Percentiles rank a stretch among this genome's conserved stretches.
phyloP scores from a whole-genome alignment of 2,329 filamentous ascomycete genomes.

The Penicillium fuscoglaucum region DNA sequence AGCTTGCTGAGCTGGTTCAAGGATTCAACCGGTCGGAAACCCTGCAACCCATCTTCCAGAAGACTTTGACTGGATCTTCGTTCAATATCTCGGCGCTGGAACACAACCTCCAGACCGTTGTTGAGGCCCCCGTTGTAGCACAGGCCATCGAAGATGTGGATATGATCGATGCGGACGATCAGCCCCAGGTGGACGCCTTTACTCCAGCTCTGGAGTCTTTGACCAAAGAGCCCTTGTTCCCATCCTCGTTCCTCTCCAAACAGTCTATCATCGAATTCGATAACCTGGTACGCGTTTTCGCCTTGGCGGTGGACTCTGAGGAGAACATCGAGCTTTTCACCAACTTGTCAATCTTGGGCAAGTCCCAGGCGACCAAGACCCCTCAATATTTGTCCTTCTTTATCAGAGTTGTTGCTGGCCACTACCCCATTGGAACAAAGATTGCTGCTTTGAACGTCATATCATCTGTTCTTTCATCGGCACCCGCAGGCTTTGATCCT shows the following conservation, averaged over 20 bases:
- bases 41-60: constrained; percentile 63
- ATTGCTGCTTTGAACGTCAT: constrained; percentile 68
- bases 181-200: constrained; percentile 33
- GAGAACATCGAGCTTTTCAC: constrained; percentile 37
- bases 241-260: constrained; percentile 41
- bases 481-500: constrained; percentile 60
- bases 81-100: constrained; percentile 75
- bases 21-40: constrained; percentile 62
- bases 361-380: constrained; percentile 53
- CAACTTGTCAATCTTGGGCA: constrained; percentile 41
- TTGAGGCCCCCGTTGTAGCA: constrained; percentile 60
- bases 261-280: constrained; percentile 39
- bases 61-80: constrained; percentile 65
- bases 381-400: constrained; percentile 75
- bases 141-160: constrained; percentile 52
- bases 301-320: constrained; percentile 33
- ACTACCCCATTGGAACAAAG: constrained; percentile 68
- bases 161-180: constrained; percentile 48
- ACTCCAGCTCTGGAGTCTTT: constrained; percentile 37
- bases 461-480: constrained; percentile 56
- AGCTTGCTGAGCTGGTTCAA: constrained; percentile 67
- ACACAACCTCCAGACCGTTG: constrained; percentile 69
- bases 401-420: constrained; percentile 70
- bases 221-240: constrained; percentile 28
- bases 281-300: constrained; percentile 42